Evolutionary conservation across 2,329 filamentous ascomycete genomes (phyloP).

Genomic region (Fusarium protoensiforme): DNA sequence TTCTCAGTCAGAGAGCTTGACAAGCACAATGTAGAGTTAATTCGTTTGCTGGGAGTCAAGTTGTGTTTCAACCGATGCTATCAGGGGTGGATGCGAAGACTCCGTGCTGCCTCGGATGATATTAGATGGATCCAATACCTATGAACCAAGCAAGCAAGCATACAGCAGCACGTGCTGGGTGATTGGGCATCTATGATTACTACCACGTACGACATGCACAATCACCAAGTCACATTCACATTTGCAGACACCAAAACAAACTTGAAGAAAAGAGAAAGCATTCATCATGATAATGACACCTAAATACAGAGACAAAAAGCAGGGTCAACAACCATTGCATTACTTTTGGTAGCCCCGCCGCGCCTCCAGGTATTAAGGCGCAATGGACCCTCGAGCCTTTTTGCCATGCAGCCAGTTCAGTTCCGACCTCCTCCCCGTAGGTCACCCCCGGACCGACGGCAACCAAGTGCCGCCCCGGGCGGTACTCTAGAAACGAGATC

Average conservation of each 20-base stretch:
- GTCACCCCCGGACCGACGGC: constrained; percentile 46
- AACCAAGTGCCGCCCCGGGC: constrained; percentile 37
- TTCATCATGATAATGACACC: constrained; percentile 51
- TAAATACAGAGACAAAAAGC: constrained; percentile 52
- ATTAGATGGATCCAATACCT: not conserved
- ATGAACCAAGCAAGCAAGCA: not conserved
- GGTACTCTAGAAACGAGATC: constrained; percentile 54
- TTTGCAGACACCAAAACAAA: constrained; percentile 12
- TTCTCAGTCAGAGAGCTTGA: not conserved
- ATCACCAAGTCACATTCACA: not conserved
- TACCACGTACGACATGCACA: not conserved
- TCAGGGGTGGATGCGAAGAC: not conserved
- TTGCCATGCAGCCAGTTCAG: constrained; percentile 49
- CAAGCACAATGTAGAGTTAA: not conserved
- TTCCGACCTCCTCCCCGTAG: constrained; percentile 44
- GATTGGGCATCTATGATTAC: not conserved
- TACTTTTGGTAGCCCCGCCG: constrained; percentile 56
- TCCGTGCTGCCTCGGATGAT: not conserved
- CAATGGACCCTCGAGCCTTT: constrained; percentile 53
- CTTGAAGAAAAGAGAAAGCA: constrained; percentile 37
- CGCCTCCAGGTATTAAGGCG: constrained; percentile 52
- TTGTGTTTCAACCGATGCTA: not conserved
- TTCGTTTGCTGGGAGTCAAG: not conserved
- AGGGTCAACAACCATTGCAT: constrained; percentile 52
- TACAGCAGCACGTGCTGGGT: not conserved